A percentile compares a stretch with the other conserved stretches of the same genome.
Evolutionary conservation across 345 rosid species (phyloP).

Genomic region (Dipteronia sinensis): DNA sequence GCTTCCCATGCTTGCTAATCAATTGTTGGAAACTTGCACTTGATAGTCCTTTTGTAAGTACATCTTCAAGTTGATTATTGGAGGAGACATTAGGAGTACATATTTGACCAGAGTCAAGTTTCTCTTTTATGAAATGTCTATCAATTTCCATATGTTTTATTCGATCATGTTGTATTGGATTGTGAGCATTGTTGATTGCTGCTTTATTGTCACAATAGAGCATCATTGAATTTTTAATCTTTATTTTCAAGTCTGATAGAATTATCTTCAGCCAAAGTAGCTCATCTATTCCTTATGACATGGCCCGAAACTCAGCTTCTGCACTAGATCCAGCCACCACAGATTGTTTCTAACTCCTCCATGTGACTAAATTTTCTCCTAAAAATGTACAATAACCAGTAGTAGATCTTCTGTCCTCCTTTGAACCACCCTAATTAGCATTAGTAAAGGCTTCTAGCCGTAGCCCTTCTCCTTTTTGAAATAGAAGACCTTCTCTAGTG

Average conservation of each 20-base stretch:
- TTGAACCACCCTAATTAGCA: not conserved
- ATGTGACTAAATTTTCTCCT: not conserved
- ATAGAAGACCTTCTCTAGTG: not conserved
- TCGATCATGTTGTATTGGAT: constrained; percentile 3
- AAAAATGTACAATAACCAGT: not conserved
- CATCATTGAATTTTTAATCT: not conserved
- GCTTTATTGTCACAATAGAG: not conserved
- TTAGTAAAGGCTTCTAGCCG: too few species aligned
- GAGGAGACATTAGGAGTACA: too few species aligned
- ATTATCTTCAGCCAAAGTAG: constrained; percentile 1
- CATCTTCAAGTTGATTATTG: not conserved
- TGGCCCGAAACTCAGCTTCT: not conserved
- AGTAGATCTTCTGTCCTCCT: not conserved
- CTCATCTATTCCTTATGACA: not conserved
- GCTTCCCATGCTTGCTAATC: too few species aligned
- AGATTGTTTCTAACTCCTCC: too few species aligned
- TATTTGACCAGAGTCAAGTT: too few species aligned
- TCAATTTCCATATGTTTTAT: not conserved
- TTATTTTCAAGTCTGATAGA: not conserved
- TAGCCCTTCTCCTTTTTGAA: not conserved
- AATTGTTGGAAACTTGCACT: too few species aligned
- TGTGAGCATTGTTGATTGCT: not conserved
- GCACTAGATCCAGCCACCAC: not conserved
- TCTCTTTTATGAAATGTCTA: too few species aligned
- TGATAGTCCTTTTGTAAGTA: too few species aligned